These are phyloP conservation scores for Heterobasidion annosum DNA, from an alignment of 1,284 basidiomycete species.

Conservation along the genomic window DNA sequence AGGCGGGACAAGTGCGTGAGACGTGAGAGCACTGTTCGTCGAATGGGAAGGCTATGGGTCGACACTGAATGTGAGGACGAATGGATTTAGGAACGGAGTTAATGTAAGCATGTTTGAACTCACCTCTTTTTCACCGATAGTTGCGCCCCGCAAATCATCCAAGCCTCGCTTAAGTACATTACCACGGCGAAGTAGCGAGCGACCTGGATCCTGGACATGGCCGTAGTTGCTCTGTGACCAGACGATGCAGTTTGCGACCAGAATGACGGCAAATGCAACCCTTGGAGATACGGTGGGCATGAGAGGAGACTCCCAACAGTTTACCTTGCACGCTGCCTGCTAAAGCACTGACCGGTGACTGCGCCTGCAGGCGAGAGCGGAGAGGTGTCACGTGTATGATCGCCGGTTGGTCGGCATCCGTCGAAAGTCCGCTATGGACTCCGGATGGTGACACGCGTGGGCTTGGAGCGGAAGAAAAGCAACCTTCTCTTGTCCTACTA, in stretches of 20 bases:
- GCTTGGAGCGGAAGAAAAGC: neutral
- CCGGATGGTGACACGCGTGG: neutral
- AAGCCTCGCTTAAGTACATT: slow-evolving; percentile 13
- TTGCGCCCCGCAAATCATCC: neutral
- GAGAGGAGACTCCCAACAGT: neutral
- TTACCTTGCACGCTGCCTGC: too few relatives aligned
- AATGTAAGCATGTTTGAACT: neutral
- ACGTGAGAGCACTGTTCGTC: slow-evolving; percentile 62
- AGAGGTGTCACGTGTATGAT: neutral
- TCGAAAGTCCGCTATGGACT: neutral
- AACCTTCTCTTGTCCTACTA: neutral
- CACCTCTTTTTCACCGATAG: neutral
- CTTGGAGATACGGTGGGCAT: slow-evolving; percentile 35
- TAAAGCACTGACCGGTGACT: too few relatives aligned
- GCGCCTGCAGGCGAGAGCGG: neutral
- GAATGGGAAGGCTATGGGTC: slow-evolving; percentile 43
- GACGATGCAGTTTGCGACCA: slow-evolving; percentile 47
- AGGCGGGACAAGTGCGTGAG: slow-evolving; percentile 37
- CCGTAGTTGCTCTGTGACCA: slow-evolving; percentile 59
- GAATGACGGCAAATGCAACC: slow-evolving; percentile 37
- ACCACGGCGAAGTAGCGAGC: slow-evolving; percentile 7
- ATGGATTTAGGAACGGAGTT: neutral
- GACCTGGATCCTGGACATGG: slow-evolving; percentile 18
- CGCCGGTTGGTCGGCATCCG: too few relatives aligned
- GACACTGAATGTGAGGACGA: slow-evolving; percentile 35